phyloP scores from a whole-genome alignment of 352 stramenopile genomes.

The Elongisporangium anandrum region DNA sequence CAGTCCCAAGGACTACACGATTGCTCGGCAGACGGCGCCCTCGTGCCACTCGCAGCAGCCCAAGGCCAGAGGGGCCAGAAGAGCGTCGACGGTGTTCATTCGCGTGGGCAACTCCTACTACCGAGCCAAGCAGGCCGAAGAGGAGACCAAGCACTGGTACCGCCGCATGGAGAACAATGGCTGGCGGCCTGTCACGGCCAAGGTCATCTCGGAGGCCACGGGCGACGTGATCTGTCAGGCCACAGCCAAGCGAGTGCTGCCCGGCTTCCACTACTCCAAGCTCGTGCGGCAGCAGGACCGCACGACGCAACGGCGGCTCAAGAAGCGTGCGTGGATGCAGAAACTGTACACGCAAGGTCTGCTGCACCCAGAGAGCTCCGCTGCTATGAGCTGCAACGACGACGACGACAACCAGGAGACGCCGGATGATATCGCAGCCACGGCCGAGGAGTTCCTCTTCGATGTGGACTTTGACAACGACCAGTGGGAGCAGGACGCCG shows the following conservation, averaged over 20 bases:
- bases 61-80: constrained; percentile 4
- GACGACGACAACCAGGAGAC: constrained; percentile 8
- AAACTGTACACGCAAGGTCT: constrained; percentile 68
- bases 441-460: constrained; percentile 19
- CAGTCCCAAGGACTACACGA: constrained; percentile 87
- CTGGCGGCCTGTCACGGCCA: constrained; percentile 86
- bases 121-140: constrained; percentile 36
- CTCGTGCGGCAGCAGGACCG: constrained; percentile 52
- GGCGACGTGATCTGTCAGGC: constrained; percentile 51
- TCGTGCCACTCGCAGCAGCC: constrained; percentile 11
- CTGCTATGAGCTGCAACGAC: constrained; percentile 6
- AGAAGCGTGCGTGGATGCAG: constrained; percentile 81
- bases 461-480: constrained; percentile 71
- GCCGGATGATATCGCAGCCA: constrained; percentile 6
- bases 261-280: constrained; percentile 41
- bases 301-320: constrained; percentile 39
- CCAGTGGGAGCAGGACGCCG: constrained; percentile 58
- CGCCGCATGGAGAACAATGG: constrained; percentile 87
- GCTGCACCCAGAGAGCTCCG: constrained; percentile 7
- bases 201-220: constrained; percentile 59
- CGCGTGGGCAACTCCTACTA: constrained; percentile 75
- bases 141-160: constrained; percentile 81
- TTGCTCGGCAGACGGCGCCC: constrained; percentile 29
- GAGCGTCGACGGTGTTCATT: constrained; percentile 35
- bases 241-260: constrained; percentile 27